Evolutionary conservation across 148 eudicot genomes (phyloP).

Genomic region (Agrostemma githago): DNA sequence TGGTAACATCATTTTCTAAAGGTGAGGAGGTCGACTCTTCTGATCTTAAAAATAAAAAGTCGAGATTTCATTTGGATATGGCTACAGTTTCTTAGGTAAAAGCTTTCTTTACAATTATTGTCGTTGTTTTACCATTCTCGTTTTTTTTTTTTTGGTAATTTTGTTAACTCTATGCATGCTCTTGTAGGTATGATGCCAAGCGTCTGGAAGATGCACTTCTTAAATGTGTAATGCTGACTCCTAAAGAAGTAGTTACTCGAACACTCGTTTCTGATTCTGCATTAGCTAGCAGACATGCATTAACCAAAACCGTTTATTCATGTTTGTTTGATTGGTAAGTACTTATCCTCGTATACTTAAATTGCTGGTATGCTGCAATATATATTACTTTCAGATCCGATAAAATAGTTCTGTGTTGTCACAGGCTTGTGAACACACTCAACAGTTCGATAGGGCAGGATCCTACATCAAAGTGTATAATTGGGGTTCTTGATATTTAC

Average conservation of each 20-base stretch:
- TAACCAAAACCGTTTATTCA: slow-evolving; percentile 91
- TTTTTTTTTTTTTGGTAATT: not conserved
- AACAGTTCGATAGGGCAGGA: slow-evolving; percentile 95
- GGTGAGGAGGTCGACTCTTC: slow-evolving; percentile 91
- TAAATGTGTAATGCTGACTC: slow-evolving; percentile 95
- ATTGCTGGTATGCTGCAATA: not conserved
- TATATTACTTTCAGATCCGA: slow-evolving; percentile 13
- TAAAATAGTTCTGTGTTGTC: slow-evolving; percentile 19
- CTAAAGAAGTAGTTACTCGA: slow-evolving; percentile 91
- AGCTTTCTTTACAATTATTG: slow-evolving; percentile 17
- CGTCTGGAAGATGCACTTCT: slow-evolving; percentile 90
- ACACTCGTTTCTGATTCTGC: slow-evolving; percentile 89
- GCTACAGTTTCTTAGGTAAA: slow-evolving; percentile 82
- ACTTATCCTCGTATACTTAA: not conserved
- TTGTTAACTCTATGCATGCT: slow-evolving; percentile 14
- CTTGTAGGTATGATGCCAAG: slow-evolving; percentile 76
- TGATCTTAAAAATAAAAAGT: slow-evolving; percentile 76
- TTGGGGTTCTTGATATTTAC: slow-evolving; percentile 86
- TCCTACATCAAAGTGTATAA: slow-evolving; percentile 76
- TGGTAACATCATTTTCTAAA: slow-evolving; percentile 87
- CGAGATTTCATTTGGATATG: slow-evolving; percentile 76
- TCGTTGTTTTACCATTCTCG: not conserved
- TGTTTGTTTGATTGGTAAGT: slow-evolving; percentile 94
- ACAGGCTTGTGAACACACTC: slow-evolving; percentile 95
- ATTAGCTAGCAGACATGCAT: slow-evolving; percentile 77